Evolutionary conservation across 1,284 basidiomycete species (phyloP).

Genomic region (Sanguinoderma infundibulare): DNA sequence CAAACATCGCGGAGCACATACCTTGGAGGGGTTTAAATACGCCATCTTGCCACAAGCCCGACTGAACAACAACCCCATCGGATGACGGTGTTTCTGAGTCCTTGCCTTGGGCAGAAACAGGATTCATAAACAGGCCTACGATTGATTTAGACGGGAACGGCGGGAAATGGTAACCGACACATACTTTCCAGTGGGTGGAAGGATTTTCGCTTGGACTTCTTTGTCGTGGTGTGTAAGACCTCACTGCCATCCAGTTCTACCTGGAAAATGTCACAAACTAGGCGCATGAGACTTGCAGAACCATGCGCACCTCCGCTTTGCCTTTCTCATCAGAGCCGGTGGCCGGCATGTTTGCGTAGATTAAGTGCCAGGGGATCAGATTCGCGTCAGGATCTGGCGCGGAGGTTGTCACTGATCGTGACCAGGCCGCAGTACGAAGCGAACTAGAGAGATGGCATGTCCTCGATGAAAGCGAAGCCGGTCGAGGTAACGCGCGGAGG

Average conservation of each 20-base stretch:
- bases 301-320: not conserved
- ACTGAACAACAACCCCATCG: not conserved
- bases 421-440: not conserved
- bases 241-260: not conserved
- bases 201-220: not conserved
- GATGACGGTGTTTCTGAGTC: not conserved
- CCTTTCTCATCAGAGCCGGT: not conserved
- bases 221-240: not conserved
- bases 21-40: constrained; percentile 16
- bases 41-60: not conserved
- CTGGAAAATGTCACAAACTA: not conserved
- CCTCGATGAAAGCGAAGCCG: constrained; percentile 1
- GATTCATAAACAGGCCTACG: constrained; percentile 6
- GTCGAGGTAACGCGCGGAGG: not conserved
- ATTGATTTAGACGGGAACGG: not conserved
- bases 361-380: too few relatives aligned
- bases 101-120: not conserved
- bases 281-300: too few relatives aligned
- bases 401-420: not conserved
- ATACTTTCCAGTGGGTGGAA: constrained; percentile 8
- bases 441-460: not conserved
- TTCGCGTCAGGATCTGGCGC: too few relatives aligned
- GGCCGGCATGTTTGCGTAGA: not conserved
- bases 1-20: not conserved
- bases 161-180: not conserved